Conservation (phyloP, 1,284 basidiomycete species). For the Irpex rosettiformis region DNA sequence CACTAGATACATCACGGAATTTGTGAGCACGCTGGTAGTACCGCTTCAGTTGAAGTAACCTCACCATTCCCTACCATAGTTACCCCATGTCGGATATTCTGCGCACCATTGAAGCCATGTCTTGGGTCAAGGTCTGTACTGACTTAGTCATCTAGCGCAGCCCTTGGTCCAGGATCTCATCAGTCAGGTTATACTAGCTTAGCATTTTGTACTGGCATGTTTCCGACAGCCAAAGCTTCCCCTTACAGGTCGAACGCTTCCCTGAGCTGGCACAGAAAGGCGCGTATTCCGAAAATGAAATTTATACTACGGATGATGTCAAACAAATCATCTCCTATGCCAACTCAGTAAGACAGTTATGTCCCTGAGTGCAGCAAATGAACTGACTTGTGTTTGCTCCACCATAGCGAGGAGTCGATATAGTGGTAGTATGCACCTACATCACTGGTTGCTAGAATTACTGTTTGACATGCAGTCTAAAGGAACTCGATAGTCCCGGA, state of each 20-base stretch:
- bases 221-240: conserved; percentile 70
- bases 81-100: conserved; percentile 63
- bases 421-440: conserved; percentile 39
- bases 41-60: neutral
- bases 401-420: conserved; percentile 67
- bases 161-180: too few relatives aligned
- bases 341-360: neutral
- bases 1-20: conserved; percentile 73
- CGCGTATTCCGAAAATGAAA: conserved; percentile 53
- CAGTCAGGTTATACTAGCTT: too few relatives aligned
- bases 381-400: neutral
- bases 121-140: conserved; percentile 68
- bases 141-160: conserved; percentile 25
- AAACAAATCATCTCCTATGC: conserved; percentile 54
- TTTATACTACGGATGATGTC: conserved; percentile 60
- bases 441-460: neutral
- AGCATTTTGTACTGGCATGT: conserved; percentile 78
- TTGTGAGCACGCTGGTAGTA: conserved; percentile 25
- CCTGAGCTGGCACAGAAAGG: conserved; percentile 57
- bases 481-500: conserved; percentile 68
- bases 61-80: conserved; percentile 21
- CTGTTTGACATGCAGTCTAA: neutral
- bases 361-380: neutral
- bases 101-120: conserved; percentile 78
- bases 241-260: conserved; percentile 57